Evolutionary conservation across 768 basidiomycete species (phyloP).

Genomic region (Royoungia palumana): DNA sequence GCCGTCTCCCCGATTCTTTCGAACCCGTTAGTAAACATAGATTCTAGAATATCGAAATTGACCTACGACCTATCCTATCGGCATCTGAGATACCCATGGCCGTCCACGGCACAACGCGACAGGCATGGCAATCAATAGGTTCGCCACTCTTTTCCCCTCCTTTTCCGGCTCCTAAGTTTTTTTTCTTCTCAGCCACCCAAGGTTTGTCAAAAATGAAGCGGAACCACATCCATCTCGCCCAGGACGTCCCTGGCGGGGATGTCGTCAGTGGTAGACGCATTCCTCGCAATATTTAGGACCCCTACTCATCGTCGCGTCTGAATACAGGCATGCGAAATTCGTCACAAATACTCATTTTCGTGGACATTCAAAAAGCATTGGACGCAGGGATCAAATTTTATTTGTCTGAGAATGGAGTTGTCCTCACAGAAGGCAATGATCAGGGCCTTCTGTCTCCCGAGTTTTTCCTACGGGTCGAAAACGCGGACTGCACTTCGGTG

Average conservation of each 20-base stretch:
- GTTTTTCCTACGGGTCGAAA: constrained; percentile 71
- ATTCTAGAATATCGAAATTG: constrained; percentile 61
- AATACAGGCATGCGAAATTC: constrained; percentile 73
- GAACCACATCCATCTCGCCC: constrained; percentile 92
- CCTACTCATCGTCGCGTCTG: not conserved
- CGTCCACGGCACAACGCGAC: constrained; percentile 74
- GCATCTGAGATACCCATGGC: constrained; percentile 70
- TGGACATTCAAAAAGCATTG: constrained; percentile 70
- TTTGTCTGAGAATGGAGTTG: constrained; percentile 83
- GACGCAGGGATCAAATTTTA: constrained; percentile 69
- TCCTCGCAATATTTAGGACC: not conserved
- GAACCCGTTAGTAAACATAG: not conserved
- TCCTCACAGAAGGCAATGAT: constrained; percentile 77
- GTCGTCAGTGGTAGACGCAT: constrained; percentile 71
- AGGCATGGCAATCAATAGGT: constrained; percentile 76
- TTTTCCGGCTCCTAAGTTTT: not conserved
- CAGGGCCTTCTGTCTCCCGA: constrained; percentile 56
- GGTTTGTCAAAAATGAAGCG: constrained; percentile 84
- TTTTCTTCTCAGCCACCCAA: constrained; percentile 44
- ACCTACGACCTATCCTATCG: constrained; percentile 55
- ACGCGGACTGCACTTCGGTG: constrained; percentile 24
- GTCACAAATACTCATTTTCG: constrained; percentile 77
- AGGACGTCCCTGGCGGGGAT: constrained; percentile 61
- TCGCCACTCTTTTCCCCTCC: constrained; percentile 11
- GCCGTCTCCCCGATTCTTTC: constrained; percentile 8